A percentile compares a stretch with the other conserved stretches of the same genome.
These are phyloP conservation scores for Cyberlindnera maclurae DNA, from an alignment of 805 yeast genomes.

Conservation along the genomic window DNA sequence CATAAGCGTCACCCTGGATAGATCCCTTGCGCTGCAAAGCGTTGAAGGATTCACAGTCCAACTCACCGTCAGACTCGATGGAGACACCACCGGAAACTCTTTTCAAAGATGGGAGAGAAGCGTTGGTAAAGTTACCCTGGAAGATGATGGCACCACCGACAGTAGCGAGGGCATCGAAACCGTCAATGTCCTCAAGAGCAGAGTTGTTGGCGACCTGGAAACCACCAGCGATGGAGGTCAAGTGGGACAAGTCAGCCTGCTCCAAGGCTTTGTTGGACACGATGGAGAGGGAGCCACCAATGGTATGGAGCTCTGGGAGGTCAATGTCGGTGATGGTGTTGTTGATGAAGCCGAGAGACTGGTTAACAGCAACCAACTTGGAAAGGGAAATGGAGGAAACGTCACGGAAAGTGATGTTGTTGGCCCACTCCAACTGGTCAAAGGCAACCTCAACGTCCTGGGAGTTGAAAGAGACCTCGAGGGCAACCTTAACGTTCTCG, in stretches of 20 bases:
- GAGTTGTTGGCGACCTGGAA: constrained; percentile 84
- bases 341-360: constrained; percentile 74
- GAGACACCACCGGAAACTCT: constrained; percentile 90
- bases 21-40: constrained; percentile 66
- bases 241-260: constrained; percentile 58
- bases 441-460: constrained; percentile 62
- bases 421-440: constrained; percentile 72
- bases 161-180: constrained; percentile 65
- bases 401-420: constrained; percentile 80
- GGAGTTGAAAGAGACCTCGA: constrained; percentile 83
- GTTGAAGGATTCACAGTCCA: constrained; percentile 76
- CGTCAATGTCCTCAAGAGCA: constrained; percentile 53
- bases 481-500: constrained; percentile 62
- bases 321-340: constrained; percentile 55
- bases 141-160: constrained; percentile 87
- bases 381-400: constrained; percentile 67
- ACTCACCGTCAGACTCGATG: constrained; percentile 68
- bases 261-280: constrained; percentile 67
- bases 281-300: constrained; percentile 81
- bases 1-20: constrained; percentile 85
- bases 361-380: constrained; percentile 64
- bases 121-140: constrained; percentile 73
- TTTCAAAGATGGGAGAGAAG: constrained; percentile 63
- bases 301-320: constrained; percentile 44
- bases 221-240: constrained; percentile 86